Evolutionary conservation across 768 basidiomycete genomes (phyloP), one percentile per base, ranked within the genome.

Genomic region (Calocera cornea): DNA sequence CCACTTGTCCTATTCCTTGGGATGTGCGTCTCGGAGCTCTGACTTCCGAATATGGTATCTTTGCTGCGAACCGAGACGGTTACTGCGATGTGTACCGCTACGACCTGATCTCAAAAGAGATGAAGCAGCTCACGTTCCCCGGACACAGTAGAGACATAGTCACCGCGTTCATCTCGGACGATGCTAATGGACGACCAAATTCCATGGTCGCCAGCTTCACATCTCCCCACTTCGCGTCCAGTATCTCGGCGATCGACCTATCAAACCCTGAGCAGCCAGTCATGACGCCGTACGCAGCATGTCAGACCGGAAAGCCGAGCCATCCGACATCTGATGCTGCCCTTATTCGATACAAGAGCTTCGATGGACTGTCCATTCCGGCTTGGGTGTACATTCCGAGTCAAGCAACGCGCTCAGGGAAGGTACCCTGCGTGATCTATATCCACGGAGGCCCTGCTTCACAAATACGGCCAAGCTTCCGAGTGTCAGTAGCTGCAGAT

Each of bases 351-450:
- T 80, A 77, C 72, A 76, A 73, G 73, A 80, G 79, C 67, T 80
- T 80, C 31, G 80, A 80, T 68, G 78, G 73, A 8, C 54, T 80
- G 65, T 76, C 78, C 67, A 70, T 81, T 47, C 78, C 79, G 2
- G 79, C 76, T 22, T 76, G 80, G 67, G 81, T 80, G 67, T 80
- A 80, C 66, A 79, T 78, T 68, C 79, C 79, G 1, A 70, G 68
- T 2, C 10, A 14, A 19, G 10, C 27, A 22, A 3, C 11, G 19
- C 7, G 31, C 5, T 68, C 71, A 29, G 69, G 74, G 10, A 72
- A 74, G 65, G 74, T 72, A 11, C 76, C 80, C 0, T 72, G 76
- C 36, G 70, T 79, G 24, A 76, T 80, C 34, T 69, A 68, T 19
- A 80, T 80, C 17, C 80, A 80, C 38, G 79, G 80, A 29, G 80